Evolutionary conservation across 2,329 filamentous ascomycete species (phyloP).

Genomic region (Colletotrichum limetticola): DNA sequence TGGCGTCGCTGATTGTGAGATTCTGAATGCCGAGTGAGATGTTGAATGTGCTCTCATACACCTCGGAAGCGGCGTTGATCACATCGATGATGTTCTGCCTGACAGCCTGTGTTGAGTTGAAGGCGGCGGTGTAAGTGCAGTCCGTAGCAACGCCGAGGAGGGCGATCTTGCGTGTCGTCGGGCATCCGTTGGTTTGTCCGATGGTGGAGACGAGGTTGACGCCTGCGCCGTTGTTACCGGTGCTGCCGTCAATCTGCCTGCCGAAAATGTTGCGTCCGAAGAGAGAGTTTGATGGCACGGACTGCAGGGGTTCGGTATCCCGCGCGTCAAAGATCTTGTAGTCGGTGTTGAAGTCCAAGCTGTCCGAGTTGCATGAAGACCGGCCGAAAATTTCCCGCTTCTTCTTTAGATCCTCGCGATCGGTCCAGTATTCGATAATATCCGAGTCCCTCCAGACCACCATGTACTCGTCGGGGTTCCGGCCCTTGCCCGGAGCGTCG

Average conservation of each 20-base stretch:
- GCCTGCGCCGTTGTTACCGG: constrained; percentile 79
- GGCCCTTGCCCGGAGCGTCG: constrained; percentile 57
- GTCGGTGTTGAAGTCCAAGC: constrained; percentile 81
- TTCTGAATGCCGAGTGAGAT: constrained; percentile 92
- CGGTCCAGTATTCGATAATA: constrained; percentile 60
- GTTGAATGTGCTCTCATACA: constrained; percentile 94
- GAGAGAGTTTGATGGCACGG: constrained; percentile 72
- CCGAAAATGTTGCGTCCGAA: constrained; percentile 81
- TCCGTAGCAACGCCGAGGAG: constrained; percentile 93
- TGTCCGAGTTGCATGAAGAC: constrained; percentile 77
- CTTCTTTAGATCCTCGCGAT: constrained; percentile 65
- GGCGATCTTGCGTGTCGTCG: constrained; percentile 89
- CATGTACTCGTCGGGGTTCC: constrained; percentile 78
- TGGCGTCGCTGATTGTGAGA: constrained; percentile 77
- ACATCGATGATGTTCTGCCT: constrained; percentile 81
- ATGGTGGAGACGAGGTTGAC: constrained; percentile 84
- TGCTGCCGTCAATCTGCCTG: constrained; percentile 76
- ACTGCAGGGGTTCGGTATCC: constrained; percentile 59
- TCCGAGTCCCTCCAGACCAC: constrained; percentile 94
- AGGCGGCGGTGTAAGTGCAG: constrained; percentile 83
- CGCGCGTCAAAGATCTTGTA: constrained; percentile 66
- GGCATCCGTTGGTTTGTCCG: constrained; percentile 86
- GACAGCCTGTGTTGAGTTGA: constrained; percentile 73
- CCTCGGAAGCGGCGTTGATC: constrained; percentile 86
- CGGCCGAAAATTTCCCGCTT: constrained; percentile 64